Evolutionary conservation across 192 early-diverging fungal genomes (phyloP).

Genomic region (Coemansia sp.): DNA sequence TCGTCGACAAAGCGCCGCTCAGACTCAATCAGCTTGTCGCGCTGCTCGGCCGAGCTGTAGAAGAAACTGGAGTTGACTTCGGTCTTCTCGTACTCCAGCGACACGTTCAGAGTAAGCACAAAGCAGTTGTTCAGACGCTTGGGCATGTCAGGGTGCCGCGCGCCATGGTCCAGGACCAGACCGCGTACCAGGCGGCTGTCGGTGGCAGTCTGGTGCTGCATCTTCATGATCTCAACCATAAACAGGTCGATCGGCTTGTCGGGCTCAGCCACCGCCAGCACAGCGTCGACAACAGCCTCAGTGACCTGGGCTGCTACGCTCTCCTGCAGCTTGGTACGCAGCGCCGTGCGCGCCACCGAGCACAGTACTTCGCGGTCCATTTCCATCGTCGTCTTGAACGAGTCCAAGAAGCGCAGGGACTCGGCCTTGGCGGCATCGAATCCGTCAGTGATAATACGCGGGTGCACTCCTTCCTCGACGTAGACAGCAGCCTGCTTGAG

Average conservation of each 20-base stretch:
- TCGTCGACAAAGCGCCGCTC: conserved; percentile 96
- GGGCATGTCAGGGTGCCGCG: conserved; percentile 99
- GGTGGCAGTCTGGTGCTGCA: conserved; percentile 98
- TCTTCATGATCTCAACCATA: conserved; percentile 99
- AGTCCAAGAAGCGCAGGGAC: conserved; percentile 89
- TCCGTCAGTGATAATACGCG: conserved; percentile 92
- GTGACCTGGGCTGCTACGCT: conserved; percentile 90
- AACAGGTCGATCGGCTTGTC: conserved; percentile 94
- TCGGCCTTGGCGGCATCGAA: conserved; percentile 97
- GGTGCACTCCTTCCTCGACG: conserved; percentile 96
- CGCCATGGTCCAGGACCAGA: conserved; percentile 97
- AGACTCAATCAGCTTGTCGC: conserved; percentile 97
- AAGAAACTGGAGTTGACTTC: conserved; percentile 99
- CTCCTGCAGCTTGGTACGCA: conserved; percentile 92
- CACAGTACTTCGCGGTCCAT: conserved; percentile 91
- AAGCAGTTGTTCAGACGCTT: conserved; percentile 88
- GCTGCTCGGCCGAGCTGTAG: conserved; percentile 96
- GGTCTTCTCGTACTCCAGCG: conserved; percentile 98
- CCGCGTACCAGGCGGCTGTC: conserved; percentile 92
- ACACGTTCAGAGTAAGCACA: conserved; percentile 94
- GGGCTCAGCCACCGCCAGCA: conserved; percentile 78
- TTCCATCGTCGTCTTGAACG: conserved; percentile 70
- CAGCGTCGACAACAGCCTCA: conserved; percentile 96
- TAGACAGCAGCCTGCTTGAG: conserved; percentile 94
- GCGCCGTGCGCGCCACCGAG: conserved; percentile 90